Base-by-base conservation (phyloP, 1,284 basidiomycete species). In the Puccinia triticina region DNA sequence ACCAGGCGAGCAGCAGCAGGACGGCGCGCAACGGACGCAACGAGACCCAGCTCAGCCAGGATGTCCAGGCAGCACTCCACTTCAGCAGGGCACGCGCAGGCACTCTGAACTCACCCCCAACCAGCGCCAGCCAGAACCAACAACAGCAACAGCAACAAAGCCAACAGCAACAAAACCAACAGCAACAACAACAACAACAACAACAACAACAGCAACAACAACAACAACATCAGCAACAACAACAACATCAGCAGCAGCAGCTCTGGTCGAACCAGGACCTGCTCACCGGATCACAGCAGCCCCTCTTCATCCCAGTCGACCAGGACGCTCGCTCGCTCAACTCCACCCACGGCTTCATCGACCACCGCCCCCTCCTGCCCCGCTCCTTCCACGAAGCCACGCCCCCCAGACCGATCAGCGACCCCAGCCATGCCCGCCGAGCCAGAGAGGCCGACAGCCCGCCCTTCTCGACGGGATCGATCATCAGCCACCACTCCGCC, bases 61-160 rank as follows among this genome's bases (percentile, higher is more conserved):
- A 94, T 84, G 93, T 91, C 0, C 93, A 94, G 85, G 93, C 93
- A 90, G 93, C 93, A 69, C 90, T 93, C 86, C 92, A 94, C 78
- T 90, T 94, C 67, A 93, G 92, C 84, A 61, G 74, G 83, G 84
- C 67, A 4, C 53, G 55, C 8, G 55, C 71, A 32, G 80, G 76
- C n/a, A 79, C 77, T 14, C 64, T 67, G 4, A 50, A 79, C 40
- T 18, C n/a, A n/a, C n/a, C n/a, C n/a, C n/a, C n/a, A n/a, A n/a
- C 40, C 50, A 37, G 43, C 57, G n/a, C 29, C 32, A 26, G 4
- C n/a, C 34, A 48, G 8, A 29, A 57, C 26, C 72, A 57, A 21
- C n/a, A 18, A 14, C 69, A 50, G 10, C 69, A 43, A 16, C 57
- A 48, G 34, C 48, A 23, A n/a, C 23, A 29, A 32, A 50, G n/a